These are phyloP conservation scores for Taphrina betulina DNA, from an alignment of 1,139 yeast genomes.

Conservation along the genomic window DNA sequence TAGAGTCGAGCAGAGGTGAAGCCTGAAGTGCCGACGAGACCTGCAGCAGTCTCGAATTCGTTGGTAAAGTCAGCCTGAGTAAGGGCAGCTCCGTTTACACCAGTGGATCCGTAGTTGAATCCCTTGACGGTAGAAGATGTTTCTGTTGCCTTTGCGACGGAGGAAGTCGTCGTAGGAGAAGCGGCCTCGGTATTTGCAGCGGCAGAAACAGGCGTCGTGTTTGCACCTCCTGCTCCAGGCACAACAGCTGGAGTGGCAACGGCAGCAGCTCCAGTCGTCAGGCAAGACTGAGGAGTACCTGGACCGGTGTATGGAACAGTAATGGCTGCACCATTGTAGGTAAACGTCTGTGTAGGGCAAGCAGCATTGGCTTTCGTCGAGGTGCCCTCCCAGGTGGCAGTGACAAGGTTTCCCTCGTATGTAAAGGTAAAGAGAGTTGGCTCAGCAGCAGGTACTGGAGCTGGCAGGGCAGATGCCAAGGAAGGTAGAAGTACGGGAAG, in stretches of 20 bases:
- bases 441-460: conserved; percentile 16
- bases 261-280: conserved; percentile 8
- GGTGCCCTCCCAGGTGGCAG: conserved; percentile 19
- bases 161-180: not conserved
- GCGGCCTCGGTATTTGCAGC: not conserved
- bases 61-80: conserved; percentile 10
- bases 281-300: conserved; percentile 25
- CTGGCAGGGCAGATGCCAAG: conserved; percentile 10
- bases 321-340: conserved; percentile 23
- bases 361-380: conserved; percentile 8
- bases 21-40: conserved; percentile 11
- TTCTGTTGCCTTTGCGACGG: not conserved
- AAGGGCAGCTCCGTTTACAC: conserved; percentile 17
- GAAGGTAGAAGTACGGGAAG: conserved; percentile 9
- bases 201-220: not conserved
- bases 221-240: not conserved
- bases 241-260: conserved; percentile 3
- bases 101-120: conserved; percentile 23
- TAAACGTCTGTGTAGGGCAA: conserved; percentile 21
- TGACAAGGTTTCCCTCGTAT: conserved; percentile 7
- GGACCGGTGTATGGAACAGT: conserved; percentile 24
- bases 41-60: conserved; percentile 1
- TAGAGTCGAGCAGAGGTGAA: conserved; percentile 27
- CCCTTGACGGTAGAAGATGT: conserved; percentile 5
- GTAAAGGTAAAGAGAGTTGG: conserved; percentile 23